phyloP scores from a whole-genome alignment of 2,329 filamentous ascomycete genomes.

The Mycosphaerella sp. region DNA sequence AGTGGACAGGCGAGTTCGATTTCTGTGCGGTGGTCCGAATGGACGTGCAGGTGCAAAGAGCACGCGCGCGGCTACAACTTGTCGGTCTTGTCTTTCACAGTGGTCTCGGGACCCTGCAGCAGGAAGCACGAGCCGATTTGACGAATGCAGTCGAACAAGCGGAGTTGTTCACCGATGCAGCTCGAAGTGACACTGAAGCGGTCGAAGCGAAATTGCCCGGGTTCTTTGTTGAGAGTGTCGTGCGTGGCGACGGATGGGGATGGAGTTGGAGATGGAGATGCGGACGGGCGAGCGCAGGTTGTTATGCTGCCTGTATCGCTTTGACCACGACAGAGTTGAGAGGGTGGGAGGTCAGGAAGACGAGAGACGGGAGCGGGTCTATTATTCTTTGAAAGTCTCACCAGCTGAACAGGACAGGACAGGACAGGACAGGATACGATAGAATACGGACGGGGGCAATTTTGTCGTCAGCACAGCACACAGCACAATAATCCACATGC shows the following conservation, averaged over 20 bases:
- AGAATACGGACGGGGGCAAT: background rate
- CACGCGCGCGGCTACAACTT: constrained; percentile 4
- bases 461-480: background rate
- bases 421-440: background rate
- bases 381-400: background rate
- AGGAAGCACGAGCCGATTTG: background rate
- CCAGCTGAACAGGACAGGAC: background rate
- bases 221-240: background rate
- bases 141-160: background rate
- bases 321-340: background rate
- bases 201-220: background rate
- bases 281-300: background rate
- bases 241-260: background rate
- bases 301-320: background rate
- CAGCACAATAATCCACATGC: no score
- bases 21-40: background rate
- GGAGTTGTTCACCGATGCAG: background rate
- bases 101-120: background rate
- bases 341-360: no score
- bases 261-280: background rate
- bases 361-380: no score
- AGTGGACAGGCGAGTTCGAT: background rate
- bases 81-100: background rate
- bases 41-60: background rate
- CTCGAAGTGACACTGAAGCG: background rate